These are phyloP conservation scores for Boletus rubropictus DNA, from an alignment of 768 basidiomycete species.

Conservation along the genomic window DNA sequence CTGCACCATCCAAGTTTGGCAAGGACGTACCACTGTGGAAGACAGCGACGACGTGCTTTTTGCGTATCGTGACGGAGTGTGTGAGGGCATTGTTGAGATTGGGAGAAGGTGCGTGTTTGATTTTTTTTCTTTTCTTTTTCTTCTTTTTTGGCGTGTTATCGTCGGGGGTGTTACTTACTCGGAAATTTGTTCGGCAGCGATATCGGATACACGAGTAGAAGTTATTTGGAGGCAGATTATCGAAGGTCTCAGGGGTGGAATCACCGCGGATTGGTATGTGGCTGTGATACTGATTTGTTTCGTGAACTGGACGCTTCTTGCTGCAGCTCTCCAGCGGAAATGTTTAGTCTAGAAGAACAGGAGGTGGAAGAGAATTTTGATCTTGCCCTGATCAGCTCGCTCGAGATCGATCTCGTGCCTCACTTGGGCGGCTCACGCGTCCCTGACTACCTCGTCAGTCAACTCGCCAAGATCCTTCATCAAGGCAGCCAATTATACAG, in stretches of 20 bases:
- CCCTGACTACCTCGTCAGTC: conserved; percentile 63
- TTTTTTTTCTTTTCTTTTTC: too few relatives aligned
- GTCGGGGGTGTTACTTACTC: not conserved
- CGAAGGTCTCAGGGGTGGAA: conserved; percentile 75
- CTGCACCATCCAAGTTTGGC: conserved; percentile 79
- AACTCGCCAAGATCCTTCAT: conserved; percentile 65
- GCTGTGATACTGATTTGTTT: not conserved
- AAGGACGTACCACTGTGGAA: conserved; percentile 91
- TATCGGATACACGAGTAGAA: conserved; percentile 62
- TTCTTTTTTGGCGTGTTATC: not conserved
- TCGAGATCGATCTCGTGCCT: conserved; percentile 79
- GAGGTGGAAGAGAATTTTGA: conserved; percentile 84
- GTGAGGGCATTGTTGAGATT: conserved; percentile 46
- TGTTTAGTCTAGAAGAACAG: conserved; percentile 58
- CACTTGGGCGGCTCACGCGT: conserved; percentile 63
- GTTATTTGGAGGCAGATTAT: conserved; percentile 82
- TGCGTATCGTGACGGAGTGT: conserved; percentile 68
- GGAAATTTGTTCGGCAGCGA: conserved; percentile 32
- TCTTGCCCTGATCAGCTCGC: conserved; percentile 64
- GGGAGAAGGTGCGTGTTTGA: conserved; percentile 41
- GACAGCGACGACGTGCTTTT: conserved; percentile 79
- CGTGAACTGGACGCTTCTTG: not conserved
- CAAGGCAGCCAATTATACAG: conserved; percentile 66
- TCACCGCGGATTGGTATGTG: conserved; percentile 78
- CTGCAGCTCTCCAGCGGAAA: conserved; percentile 50